Percentiles rank a stretch among this genome's conserved stretches.
These are phyloP conservation scores for Sporothrix inflata DNA, from an alignment of 2,329 filamentous ascomycete genomes.

Conservation along the genomic window DNA sequence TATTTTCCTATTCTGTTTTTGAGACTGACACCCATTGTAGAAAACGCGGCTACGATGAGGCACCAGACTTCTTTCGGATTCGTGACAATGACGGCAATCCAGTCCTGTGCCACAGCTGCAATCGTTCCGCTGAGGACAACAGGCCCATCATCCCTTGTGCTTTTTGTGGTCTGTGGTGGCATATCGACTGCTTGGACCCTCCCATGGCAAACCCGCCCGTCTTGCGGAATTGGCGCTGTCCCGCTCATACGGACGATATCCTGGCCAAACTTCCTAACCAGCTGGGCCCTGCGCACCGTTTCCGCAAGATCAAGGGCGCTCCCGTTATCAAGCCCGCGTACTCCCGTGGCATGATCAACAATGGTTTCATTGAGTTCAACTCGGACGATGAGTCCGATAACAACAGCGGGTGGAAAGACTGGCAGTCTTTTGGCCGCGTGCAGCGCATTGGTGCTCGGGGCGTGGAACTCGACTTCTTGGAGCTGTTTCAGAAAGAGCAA, in stretches of 20 bases:
- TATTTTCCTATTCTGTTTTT: not conserved
- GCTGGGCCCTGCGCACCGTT: slow-evolving; percentile 63
- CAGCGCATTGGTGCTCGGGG: slow-evolving; percentile 67
- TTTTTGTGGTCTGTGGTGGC: slow-evolving; percentile 80
- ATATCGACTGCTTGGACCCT: slow-evolving; percentile 88
- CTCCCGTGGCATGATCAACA: slow-evolving; percentile 69
- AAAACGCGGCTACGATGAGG: slow-evolving; percentile 62
- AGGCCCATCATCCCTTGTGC: slow-evolving; percentile 86
- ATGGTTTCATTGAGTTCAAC: slow-evolving; percentile 72
- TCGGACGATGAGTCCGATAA: slow-evolving; percentile 57
- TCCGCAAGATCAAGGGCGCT: slow-evolving; percentile 62
- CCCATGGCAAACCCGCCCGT: slow-evolving; percentile 79
- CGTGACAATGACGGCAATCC: slow-evolving; percentile 73
- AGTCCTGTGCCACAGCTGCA: slow-evolving; percentile 78
- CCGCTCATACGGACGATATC: slow-evolving; percentile 80
- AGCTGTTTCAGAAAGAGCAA: slow-evolving; percentile 38
- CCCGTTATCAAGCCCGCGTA: slow-evolving; percentile 56
- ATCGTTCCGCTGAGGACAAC: slow-evolving; percentile 62
- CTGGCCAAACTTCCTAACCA: slow-evolving; percentile 60
- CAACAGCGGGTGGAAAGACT: slow-evolving; percentile 57
- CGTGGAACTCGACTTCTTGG: slow-evolving; percentile 73
- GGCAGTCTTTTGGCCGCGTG: slow-evolving; percentile 64
- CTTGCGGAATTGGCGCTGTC: slow-evolving; percentile 82
- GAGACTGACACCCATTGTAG: slow-evolving; percentile 6
- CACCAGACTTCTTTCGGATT: slow-evolving; percentile 68